Conservation (phyloP, 2,329 filamentous ascomycete genomes). For the Cytospora piceae region DNA sequence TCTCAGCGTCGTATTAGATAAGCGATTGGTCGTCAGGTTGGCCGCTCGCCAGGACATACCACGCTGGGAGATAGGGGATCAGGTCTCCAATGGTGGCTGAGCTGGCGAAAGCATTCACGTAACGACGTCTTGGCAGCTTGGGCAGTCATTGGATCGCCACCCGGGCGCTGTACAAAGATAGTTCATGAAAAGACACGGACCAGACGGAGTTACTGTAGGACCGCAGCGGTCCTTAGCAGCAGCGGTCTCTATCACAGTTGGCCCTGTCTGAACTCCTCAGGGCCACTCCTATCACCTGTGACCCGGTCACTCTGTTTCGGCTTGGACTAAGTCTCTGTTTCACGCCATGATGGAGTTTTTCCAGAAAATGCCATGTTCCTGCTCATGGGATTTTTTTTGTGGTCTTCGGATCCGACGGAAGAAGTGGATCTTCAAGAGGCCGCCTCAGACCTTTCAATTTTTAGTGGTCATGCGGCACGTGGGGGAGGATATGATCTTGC, state of each 20-base stretch:
- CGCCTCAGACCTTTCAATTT: constrained; percentile 1
- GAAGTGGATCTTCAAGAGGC: constrained; percentile 13
- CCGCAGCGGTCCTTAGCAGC: background rate
- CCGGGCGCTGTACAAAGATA: background rate
- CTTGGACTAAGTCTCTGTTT: background rate
- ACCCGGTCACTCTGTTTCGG: background rate
- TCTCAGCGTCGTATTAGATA: background rate
- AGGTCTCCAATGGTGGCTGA: constrained; percentile 20
- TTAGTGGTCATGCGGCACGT: background rate
- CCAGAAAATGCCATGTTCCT: constrained; percentile 10
- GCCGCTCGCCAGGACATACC: background rate
- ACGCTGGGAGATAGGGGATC: constrained; percentile 5
- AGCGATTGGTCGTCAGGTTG: constrained; percentile 1
- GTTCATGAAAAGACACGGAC: background rate
- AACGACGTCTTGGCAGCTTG: background rate
- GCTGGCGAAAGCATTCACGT: constrained; percentile 5
- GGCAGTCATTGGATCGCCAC: constrained; percentile 6
- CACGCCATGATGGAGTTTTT: constrained; percentile 9
- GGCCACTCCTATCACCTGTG: constrained; percentile 14
- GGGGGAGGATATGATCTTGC: background rate
- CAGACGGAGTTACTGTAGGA: background rate
- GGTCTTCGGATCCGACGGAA: constrained; percentile 3
- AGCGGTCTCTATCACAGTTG: background rate
- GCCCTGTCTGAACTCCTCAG: background rate
- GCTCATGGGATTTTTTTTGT: constrained; percentile 9